A percentile compares a stretch with the other conserved stretches of the same genome.
These are phyloP conservation scores for Sphagnurus paluster DNA, from an alignment of 1,284 basidiomycete species.

Conservation along the genomic window DNA sequence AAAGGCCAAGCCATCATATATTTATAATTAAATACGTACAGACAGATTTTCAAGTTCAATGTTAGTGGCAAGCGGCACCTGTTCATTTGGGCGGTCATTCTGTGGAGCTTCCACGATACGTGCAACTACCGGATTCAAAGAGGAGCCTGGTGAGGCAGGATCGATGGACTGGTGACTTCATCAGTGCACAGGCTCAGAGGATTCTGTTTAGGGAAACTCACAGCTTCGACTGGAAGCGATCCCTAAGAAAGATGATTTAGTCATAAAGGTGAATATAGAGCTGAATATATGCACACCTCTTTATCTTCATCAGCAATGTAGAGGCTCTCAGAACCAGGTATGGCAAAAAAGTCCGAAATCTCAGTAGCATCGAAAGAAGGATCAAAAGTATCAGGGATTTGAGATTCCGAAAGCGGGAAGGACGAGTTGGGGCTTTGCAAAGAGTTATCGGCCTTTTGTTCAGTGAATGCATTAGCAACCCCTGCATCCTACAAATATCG, in stretches of 20 bases:
- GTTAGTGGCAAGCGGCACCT: too few species aligned
- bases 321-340: background rate
- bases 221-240: background rate
- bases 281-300: constrained; percentile 25
- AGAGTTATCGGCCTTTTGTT: background rate
- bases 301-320: constrained; percentile 6
- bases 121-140: too few species aligned
- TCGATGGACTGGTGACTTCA: too few species aligned
- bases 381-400: constrained; percentile 23
- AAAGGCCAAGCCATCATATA: background rate
- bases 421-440: constrained; percentile 13
- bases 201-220: background rate
- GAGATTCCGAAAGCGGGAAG: constrained; percentile 23
- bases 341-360: constrained; percentile 6
- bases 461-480: background rate
- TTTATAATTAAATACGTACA: background rate
- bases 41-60: too few species aligned
- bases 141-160: too few species aligned
- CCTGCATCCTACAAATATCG: constrained; percentile 4
- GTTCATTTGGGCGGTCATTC: too few species aligned
- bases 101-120: too few species aligned
- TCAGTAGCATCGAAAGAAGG: constrained; percentile 16
- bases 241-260: background rate
- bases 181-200: too few species aligned
- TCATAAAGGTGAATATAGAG: background rate